A percentile compares a stretch with the other conserved stretches of the same genome.
Conservation (phyloP, 805 yeast genomes). For the Sungouiozyma ichnusensis region DNA sequence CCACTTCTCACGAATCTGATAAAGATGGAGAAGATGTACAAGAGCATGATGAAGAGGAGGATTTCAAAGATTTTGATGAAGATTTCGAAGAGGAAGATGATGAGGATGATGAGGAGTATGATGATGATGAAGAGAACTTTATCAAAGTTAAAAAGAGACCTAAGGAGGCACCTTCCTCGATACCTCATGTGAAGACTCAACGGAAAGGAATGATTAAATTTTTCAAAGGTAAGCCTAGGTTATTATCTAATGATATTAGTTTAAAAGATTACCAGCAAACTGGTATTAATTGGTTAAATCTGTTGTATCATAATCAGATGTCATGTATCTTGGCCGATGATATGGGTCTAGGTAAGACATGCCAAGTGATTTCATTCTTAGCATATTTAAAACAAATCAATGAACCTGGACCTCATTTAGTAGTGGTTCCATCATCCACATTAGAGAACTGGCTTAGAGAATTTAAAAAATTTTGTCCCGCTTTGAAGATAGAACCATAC, state of each 20-base stretch:
- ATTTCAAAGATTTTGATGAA: slow-evolving; percentile 21
- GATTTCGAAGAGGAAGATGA: slow-evolving; percentile 23
- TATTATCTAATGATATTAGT: slow-evolving; percentile 51
- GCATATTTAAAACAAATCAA: slow-evolving; percentile 64
- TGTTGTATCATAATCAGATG: slow-evolving; percentile 64
- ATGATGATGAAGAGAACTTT: slow-evolving; percentile 6
- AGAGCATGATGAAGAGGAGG: slow-evolving; percentile 27
- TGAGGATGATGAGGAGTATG: slow-evolving; percentile 13
- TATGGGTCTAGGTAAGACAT: slow-evolving; percentile 96
- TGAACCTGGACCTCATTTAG: slow-evolving; percentile 71
- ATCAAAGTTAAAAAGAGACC: slow-evolving; percentile 20
- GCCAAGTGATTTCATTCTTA: slow-evolving; percentile 88
- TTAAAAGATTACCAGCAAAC: slow-evolving; percentile 89
- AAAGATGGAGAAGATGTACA: slow-evolving; percentile 22
- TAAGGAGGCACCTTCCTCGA: slow-evolving; percentile 3
- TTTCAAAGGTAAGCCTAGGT: slow-evolving; percentile 61
- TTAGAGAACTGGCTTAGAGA: slow-evolving; percentile 97
- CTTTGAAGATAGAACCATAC: slow-evolving; percentile 75
- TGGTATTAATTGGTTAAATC: slow-evolving; percentile 88
- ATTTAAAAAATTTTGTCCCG: slow-evolving; percentile 80
- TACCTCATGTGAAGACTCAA: slow-evolving; percentile 6
- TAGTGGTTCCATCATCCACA: slow-evolving; percentile 94
- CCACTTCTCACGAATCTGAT: background rate
- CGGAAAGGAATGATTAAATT: slow-evolving; percentile 28
- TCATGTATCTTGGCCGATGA: slow-evolving; percentile 97